These are phyloP conservation scores for Epithemia pelagica DNA, from an alignment of 108 stramenopile genomes.

Conservation along the genomic window DNA sequence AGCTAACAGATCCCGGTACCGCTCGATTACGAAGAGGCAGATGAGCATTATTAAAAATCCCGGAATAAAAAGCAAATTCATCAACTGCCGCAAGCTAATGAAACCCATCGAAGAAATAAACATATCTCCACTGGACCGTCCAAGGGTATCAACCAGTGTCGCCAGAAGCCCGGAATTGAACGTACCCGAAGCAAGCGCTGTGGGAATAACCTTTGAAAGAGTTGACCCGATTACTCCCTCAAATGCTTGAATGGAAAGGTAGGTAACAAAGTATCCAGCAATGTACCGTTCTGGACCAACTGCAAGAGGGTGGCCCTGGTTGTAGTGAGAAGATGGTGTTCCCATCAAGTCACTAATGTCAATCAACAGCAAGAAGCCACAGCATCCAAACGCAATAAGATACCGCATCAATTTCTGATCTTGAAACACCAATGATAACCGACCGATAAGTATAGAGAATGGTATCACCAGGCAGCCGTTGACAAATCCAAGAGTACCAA, in stretches of 20 bases:
- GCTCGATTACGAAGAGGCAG: slow-evolving; percentile 44
- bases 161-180: slow-evolving; percentile 77
- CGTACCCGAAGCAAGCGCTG: slow-evolving; percentile 79
- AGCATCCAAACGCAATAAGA: slow-evolving; percentile 33
- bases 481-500: slow-evolving; percentile 67
- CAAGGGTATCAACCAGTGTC: slow-evolving; percentile 40
- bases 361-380: slow-evolving; percentile 52
- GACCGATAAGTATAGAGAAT: slow-evolving; percentile 63
- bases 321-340: slow-evolving; percentile 34
- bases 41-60: slow-evolving; percentile 40
- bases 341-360: slow-evolving; percentile 52
- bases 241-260: slow-evolving; percentile 56
- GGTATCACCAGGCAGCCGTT: slow-evolving; percentile 77
- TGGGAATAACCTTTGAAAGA: slow-evolving; percentile 80
- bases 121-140: slow-evolving; percentile 59
- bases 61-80: slow-evolving; percentile 64
- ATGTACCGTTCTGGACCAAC: slow-evolving; percentile 51
- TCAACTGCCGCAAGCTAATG: slow-evolving; percentile 47
- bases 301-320: slow-evolving; percentile 37
- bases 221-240: slow-evolving; percentile 81
- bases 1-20: slow-evolving; percentile 49
- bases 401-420: slow-evolving; percentile 52
- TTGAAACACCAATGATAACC: slow-evolving; percentile 43
- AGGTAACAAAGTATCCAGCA: slow-evolving; percentile 54
- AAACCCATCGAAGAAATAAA: slow-evolving; percentile 56